Evolutionary conservation across 2,329 filamentous ascomycete species (phyloP), one percentile per base, ranked within the genome.

Genomic region (Tolypocladium tropicale): DNA sequence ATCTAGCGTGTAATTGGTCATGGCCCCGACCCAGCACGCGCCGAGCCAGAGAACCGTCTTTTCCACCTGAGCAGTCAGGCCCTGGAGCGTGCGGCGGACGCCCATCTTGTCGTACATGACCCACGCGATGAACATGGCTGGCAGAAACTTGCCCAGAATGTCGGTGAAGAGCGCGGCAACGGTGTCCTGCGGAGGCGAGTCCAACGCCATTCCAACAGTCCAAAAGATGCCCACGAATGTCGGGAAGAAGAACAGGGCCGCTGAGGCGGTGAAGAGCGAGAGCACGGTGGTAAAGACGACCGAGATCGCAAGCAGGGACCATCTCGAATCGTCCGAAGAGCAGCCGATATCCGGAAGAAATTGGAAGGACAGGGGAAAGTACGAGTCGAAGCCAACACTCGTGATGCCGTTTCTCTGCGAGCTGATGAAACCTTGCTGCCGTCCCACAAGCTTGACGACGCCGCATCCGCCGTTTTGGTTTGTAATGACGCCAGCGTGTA

Each of bases 1-100:
- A 64, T 90, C 88, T 65, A 99, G 90, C 0, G 94, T 97, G 72
- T 96, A 95, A 72, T 97, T 97, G 66, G 93, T 93, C 62, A 99
- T 74, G 1, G 90, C 86, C 18, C 92, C 94, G 41, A 96, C 83
- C 88, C 95, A 99, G 66, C 88, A 91, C 9, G 85, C 86, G 1
- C 92, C 92, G 1, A 99, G 77, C 88, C 91, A 97, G 32, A 97
- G 78, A 3, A 97, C 72, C 0, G 90, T 89, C 76, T 95, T 96
- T 66, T 96, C 93, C 48, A 96, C 64, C 67, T 96, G 93, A 0
- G 92, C 90, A 0, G 83, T 86, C 2, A 96, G 78, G 1, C 84
- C 86, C 1, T 70, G 72, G 30, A 96, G 79, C 1, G 88, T 84
- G 50, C 89, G 86, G 5, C 83, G 78, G 11, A 94, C 81, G 55